A percentile compares a stretch with the other conserved stretches of the same genome.
phyloP scores from a whole-genome alignment of 1,284 basidiomycete genomes.

The Mixia osmundae region DNA sequence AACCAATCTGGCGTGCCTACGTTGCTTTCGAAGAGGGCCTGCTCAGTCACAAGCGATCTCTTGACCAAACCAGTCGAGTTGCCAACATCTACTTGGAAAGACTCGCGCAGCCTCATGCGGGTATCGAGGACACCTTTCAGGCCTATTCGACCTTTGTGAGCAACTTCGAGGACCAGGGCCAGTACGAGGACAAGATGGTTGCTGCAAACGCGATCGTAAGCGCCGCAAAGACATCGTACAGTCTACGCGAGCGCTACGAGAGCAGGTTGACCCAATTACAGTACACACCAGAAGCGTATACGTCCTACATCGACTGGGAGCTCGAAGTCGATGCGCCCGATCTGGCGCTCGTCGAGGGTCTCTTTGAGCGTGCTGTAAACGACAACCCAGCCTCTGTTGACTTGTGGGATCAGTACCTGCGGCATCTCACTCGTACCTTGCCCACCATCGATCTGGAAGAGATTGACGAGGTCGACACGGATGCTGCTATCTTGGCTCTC shows the following conservation, averaged over 20 bases:
- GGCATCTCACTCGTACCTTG: slow-evolving; percentile 4
- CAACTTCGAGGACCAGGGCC: slow-evolving; percentile 38
- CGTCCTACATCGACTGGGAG: slow-evolving; percentile 39
- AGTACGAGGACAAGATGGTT: slow-evolving; percentile 53
- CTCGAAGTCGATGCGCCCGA: slow-evolving; percentile 38
- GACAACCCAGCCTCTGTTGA: slow-evolving; percentile 8
- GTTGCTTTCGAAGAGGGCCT: slow-evolving; percentile 29
- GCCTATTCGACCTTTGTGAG: slow-evolving; percentile 71
- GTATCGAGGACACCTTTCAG: slow-evolving; percentile 48
- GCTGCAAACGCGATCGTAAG: slow-evolving; percentile 36
- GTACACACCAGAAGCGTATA: slow-evolving; percentile 25
- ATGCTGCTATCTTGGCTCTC: no score
- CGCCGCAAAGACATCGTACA: slow-evolving; percentile 5
- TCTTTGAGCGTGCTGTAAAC: slow-evolving; percentile 51
- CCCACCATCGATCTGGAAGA: neutral
- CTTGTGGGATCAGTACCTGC: slow-evolving; percentile 10
- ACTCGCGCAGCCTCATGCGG: slow-evolving; percentile 38
- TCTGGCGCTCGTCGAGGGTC: slow-evolving; percentile 31
- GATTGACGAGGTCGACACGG: no score
- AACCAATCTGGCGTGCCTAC: slow-evolving; percentile 3
- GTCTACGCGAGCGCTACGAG: slow-evolving; percentile 10
- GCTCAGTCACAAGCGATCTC: neutral
- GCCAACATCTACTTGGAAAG: slow-evolving; percentile 33
- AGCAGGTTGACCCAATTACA: slow-evolving; percentile 7
- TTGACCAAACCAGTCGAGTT: slow-evolving; percentile 2